phyloP scores from a whole-genome alignment of 2,329 filamentous ascomycete genomes.

The Pseudocercospora crystallina region DNA sequence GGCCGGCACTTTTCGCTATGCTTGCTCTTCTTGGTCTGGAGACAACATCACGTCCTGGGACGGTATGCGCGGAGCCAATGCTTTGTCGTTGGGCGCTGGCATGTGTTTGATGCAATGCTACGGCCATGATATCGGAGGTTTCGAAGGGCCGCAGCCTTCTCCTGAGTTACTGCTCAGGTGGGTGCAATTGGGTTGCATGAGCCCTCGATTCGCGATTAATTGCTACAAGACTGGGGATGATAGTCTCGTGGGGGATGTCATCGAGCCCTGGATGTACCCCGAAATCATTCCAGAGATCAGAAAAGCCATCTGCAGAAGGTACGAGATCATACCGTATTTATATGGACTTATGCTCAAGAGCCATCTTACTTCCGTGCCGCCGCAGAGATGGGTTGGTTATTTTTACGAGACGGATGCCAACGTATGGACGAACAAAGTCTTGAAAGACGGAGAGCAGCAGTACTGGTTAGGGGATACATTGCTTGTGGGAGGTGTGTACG shows the following conservation, averaged over 20 bases:
- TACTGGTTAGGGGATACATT: slow-evolving; percentile 71
- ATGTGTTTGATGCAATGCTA: slow-evolving; percentile 64
- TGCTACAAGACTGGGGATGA: slow-evolving; percentile 73
- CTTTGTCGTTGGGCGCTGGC: slow-evolving; percentile 66
- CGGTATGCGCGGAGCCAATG: slow-evolving; percentile 70
- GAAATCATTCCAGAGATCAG: slow-evolving; percentile 63
- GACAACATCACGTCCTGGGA: slow-evolving; percentile 75
- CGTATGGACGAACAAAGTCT: slow-evolving; percentile 59
- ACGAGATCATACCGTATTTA: slow-evolving; percentile 70
- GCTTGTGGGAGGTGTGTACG: slow-evolving; percentile 67
- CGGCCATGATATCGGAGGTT: slow-evolving; percentile 73
- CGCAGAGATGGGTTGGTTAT: slow-evolving; percentile 73
- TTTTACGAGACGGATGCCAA: slow-evolving; percentile 66
- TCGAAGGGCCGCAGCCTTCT: slow-evolving; percentile 70
- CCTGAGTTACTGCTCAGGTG: slow-evolving; percentile 71
- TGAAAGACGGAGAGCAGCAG: slow-evolving; percentile 66
- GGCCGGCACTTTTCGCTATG: slow-evolving; percentile 68
- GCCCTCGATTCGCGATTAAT: slow-evolving; percentile 72
- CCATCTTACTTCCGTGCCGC: slow-evolving; percentile 61
- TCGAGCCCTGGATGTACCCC: slow-evolving; percentile 77
- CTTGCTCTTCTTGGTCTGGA: slow-evolving; percentile 71
- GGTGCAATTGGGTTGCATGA: slow-evolving; percentile 70
- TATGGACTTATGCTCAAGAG: slow-evolving; percentile 65
- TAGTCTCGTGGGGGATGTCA: slow-evolving; percentile 68
- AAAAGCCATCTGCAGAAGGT: slow-evolving; percentile 66